Percentiles rank a stretch among this genome's conserved stretches.
Conservation (phyloP, 352 stramenopile species). For the Globisporangium nodosum region DNA sequence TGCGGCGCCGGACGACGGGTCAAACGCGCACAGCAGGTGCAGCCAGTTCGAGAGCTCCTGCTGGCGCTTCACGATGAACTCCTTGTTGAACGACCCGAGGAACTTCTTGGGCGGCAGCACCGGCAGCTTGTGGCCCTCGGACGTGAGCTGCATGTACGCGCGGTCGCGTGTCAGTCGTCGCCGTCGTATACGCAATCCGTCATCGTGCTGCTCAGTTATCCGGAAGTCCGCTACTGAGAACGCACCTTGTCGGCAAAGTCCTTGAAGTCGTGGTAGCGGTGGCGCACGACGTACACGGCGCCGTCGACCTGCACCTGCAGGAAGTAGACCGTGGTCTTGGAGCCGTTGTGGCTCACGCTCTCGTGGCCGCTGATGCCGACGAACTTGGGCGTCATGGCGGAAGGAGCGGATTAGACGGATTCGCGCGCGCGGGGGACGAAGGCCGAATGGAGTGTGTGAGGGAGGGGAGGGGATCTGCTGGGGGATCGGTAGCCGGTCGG, state of each 20-base stretch:
- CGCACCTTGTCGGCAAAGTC: conserved; percentile 81
- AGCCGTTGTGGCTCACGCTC: conserved; percentile 82
- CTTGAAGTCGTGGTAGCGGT: conserved; percentile 88
- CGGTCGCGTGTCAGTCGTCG: neutral
- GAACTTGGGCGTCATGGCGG: conserved; percentile 65
- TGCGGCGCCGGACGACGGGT: conserved; percentile 47
- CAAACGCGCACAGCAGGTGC: conserved; percentile 72
- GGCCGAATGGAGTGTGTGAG: neutral
- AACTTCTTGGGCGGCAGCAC: conserved; percentile 87
- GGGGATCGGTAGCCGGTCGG: no score
- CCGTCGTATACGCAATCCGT: neutral
- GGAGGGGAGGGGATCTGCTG: neutral
- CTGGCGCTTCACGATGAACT: conserved; percentile 88
- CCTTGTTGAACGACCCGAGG: conserved; percentile 84
- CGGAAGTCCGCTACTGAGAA: neutral
- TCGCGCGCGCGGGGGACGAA: neutral
- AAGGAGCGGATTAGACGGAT: neutral
- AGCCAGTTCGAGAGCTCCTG: conserved; percentile 86
- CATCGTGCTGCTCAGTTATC: neutral
- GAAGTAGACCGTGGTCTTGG: conserved; percentile 85
- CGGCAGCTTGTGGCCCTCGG: conserved; percentile 71
- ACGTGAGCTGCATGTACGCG: conserved; percentile 33
- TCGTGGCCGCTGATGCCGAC: conserved; percentile 85
- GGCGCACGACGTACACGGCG: conserved; percentile 74
- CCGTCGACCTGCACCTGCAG: conserved; percentile 73